Conservation (phyloP, 2,329 filamentous ascomycete species). For the Aspergillus awamori region DNA sequence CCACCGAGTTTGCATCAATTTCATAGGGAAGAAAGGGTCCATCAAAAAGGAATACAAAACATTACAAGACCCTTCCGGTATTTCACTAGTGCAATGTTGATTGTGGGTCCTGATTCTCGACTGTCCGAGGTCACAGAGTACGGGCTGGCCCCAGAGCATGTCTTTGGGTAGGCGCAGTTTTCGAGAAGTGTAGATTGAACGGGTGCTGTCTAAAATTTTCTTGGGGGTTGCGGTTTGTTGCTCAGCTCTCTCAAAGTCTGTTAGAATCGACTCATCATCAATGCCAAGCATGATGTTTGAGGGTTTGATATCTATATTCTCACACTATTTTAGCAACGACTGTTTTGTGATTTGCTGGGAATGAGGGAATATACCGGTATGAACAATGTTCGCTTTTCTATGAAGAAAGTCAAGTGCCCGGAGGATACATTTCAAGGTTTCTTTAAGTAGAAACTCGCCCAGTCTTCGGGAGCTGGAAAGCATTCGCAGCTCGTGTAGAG, state of each 20-base stretch:
- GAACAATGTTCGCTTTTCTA: no score
- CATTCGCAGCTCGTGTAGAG: neutral
- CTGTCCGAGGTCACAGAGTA: neutral
- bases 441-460: neutral
- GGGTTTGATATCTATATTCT: neutral
- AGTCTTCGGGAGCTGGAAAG: neutral
- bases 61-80: no score
- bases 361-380: no score
- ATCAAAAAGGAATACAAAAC: no score
- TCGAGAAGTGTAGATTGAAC: neutral
- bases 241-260: neutral
- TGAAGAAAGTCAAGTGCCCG: neutral
- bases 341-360: no score
- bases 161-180: neutral
- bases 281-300: neutral
- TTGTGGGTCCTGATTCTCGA: neutral
- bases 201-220: neutral
- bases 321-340: no score
- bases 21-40: no score
- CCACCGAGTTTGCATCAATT: no score
- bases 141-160: neutral
- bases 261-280: neutral
- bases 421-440: neutral
- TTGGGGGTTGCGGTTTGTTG: neutral
- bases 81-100: no score